phyloP scores from a whole-genome alignment of 2,329 filamentous ascomycete species.

The Fusarium liriodendri region DNA sequence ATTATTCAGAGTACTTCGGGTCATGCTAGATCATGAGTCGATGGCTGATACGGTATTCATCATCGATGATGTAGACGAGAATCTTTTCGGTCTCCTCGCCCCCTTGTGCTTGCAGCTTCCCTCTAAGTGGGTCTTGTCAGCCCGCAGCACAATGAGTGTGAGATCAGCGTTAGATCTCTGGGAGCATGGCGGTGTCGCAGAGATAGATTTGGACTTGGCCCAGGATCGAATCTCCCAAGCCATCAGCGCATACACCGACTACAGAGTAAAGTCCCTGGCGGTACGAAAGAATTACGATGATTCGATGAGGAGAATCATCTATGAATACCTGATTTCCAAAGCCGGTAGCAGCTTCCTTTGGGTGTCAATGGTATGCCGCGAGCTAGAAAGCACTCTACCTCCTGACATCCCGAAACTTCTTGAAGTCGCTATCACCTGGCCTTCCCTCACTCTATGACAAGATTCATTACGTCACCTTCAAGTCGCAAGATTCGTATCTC shows the following conservation, averaged over 20 bases:
- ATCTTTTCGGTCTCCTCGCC: too few species aligned
- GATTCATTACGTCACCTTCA: background rate
- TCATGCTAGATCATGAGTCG: background rate
- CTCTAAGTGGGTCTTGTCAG: too few species aligned
- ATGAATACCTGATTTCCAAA: background rate
- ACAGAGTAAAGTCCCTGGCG: background rate
- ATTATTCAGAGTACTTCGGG: rapidly evolving
- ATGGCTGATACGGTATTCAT: background rate
- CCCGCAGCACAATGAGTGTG: too few species aligned
- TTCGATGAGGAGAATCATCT: background rate
- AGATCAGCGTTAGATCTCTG: too few species aligned
- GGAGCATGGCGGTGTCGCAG: too few species aligned
- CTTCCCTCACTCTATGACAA: background rate
- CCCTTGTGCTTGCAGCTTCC: too few species aligned
- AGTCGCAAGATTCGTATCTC: rapidly evolving
- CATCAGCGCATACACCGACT: background rate
- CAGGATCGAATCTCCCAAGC: background rate
- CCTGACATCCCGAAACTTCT: background rate
- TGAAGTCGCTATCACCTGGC: background rate
- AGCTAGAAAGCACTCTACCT: background rate
- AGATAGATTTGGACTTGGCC: background rate
- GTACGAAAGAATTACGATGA: background rate
- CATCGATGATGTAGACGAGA: background rate
- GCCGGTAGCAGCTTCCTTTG: background rate
- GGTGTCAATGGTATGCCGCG: background rate